Percentiles rank a stretch among this genome's conserved stretches.
Conservation (phyloP, 1,284 basidiomycete genomes). For the Ustilago hordei region DNA sequence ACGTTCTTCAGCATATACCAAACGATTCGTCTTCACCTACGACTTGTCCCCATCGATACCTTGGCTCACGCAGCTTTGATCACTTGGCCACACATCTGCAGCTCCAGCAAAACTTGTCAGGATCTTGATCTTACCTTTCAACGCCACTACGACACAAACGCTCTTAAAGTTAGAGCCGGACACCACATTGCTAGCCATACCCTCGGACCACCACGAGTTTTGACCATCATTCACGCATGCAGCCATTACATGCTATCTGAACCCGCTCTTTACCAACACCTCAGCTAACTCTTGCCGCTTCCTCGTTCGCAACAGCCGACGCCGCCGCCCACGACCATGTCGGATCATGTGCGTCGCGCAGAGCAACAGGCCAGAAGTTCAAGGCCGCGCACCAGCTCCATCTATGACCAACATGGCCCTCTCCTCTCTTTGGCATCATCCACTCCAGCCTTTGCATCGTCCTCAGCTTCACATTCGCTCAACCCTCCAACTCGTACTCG, state of each 20-base stretch:
- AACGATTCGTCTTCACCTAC: background rate
- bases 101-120: background rate
- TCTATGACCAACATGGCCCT: conserved; percentile 26
- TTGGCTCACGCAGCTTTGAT: background rate
- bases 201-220: no score
- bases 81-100: background rate
- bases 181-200: no score
- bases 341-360: conserved; percentile 27
- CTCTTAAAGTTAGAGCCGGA: no score
- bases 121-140: no score
- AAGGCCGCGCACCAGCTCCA: conserved; percentile 28
- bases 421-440: conserved; percentile 20
- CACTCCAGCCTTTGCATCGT: conserved; percentile 12
- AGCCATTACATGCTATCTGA: background rate
- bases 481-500: conserved; percentile 20
- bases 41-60: background rate
- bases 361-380: conserved; percentile 22
- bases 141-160: no score
- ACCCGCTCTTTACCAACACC: background rate
- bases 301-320: background rate
- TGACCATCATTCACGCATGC: conserved; percentile 12
- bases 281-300: background rate
- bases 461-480: conserved; percentile 10
- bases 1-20: conserved; percentile 4
- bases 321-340: conserved; percentile 19